Evolutionary conservation across 192 early-diverging fungal species (phyloP), one percentile per base, ranked within the genome.

Genomic region (Mortierella antarctica): DNA sequence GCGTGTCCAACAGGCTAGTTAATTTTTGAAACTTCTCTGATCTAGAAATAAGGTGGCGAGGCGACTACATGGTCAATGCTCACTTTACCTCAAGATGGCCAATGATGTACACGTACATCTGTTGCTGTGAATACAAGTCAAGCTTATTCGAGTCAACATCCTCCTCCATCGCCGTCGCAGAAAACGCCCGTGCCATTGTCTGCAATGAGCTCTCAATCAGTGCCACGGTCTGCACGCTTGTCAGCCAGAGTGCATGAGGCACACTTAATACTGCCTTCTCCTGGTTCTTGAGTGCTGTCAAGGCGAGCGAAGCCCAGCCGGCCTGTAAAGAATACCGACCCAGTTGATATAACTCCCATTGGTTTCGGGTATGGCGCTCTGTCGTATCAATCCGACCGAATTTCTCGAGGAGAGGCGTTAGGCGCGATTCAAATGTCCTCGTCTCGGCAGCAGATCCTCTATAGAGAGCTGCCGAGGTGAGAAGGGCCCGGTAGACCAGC

Each of bases 271-370:
- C 70, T 12, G 7, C 9, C 23, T 57, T 68, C 13, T 80, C 69
- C 31, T 72, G 59, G 23, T 72, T 80, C 53, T 44, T 67, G 12
- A 80, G 13, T 6, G 77, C 65, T n/a, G 53, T 42, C 45, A 57
- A 18, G 13, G 77, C 70, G 18, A 80, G 18, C 3, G 65, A 50
- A 7, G 77, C 54, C 77, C 77, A 80, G n/a, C 77, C 77, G 50
- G 70, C 47, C 60, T 80, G 77, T 41, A 80, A 56, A 6, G 77
- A 67, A 23, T 63, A 72, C 14, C 65, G 70, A 1, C 50, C 77
- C 17, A 80, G 9, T 44, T 72, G 77, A 47, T 80, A 80, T 4
- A 80, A 55, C n/a, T 80, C 77, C 77, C 77, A 80, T 15, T 67
- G 77, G 47, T 79, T 66, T n/a, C 53, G n/a, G 3, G 58, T 68